Conservation (phyloP, 371 early-diverging fungal species). For the Capillidium rhysosporum region DNA sequence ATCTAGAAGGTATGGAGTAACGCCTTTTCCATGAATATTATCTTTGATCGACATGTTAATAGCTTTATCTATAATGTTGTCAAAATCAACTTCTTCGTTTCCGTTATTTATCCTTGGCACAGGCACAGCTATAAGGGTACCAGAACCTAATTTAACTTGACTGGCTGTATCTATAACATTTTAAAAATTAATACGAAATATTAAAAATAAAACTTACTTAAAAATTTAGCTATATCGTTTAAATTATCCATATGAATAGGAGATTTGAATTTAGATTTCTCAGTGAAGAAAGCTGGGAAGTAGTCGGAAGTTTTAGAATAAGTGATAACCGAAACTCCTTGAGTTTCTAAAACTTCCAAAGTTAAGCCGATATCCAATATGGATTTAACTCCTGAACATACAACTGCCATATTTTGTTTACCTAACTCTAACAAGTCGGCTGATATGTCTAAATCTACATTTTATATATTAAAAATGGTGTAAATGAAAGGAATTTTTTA, state of each 20-base stretch:
- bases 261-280: constrained; percentile 19
- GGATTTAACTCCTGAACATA: constrained; percentile 87
- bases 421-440: constrained; percentile 86
- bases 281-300: constrained; percentile 84
- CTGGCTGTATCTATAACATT: background rate
- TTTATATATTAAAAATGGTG: background rate
- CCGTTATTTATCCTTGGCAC: constrained; percentile 47
- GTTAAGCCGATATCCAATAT: constrained; percentile 82
- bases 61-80: constrained; percentile 46
- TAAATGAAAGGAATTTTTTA: constrained; percentile 12
- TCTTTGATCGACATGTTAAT: constrained; percentile 22
- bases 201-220: background rate
- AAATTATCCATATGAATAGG: constrained; percentile 14
- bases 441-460: constrained; percentile 56
- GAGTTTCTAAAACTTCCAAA: constrained; percentile 83
- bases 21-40: constrained; percentile 59
- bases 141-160: constrained; percentile 29
- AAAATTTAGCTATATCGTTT: constrained; percentile 24
- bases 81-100: constrained; percentile 7
- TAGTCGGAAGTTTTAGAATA: constrained; percentile 24
- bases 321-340: constrained; percentile 79
- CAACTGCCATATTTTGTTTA: constrained; percentile 72
- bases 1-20: constrained; percentile 75
- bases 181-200: background rate
- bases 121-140: constrained; percentile 76